Conservation (phyloP, 306 rosid genomes). For the Crataegus laevigata region DNA sequence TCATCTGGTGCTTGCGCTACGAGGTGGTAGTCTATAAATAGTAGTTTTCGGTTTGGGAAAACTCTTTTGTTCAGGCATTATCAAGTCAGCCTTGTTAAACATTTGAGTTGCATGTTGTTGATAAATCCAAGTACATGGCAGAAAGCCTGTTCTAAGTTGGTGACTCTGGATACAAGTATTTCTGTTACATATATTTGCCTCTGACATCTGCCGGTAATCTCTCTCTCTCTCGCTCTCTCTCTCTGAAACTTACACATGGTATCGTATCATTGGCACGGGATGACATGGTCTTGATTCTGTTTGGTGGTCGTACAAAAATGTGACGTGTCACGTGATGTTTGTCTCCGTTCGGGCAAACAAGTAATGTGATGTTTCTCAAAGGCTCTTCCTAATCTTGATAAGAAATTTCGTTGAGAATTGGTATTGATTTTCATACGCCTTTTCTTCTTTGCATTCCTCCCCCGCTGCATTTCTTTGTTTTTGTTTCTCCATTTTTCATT, state of each 20-base stretch:
- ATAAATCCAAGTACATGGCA: not conserved
- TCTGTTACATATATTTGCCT: not conserved
- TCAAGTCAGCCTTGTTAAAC: not conserved
- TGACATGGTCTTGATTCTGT: too few species aligned
- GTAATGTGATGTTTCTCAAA: not conserved
- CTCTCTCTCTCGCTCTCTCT: not conserved
- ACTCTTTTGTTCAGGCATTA: not conserved
- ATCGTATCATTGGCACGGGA: too few species aligned
- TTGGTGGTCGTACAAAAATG: not conserved
- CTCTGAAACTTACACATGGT: too few species aligned
- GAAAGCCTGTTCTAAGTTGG: not conserved
- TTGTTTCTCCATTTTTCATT: too few species aligned
- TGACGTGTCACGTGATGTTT: too few species aligned
- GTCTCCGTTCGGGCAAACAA: too few species aligned
- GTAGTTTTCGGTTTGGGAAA: not conserved
- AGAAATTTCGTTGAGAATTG: too few species aligned
- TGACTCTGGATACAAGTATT: not conserved
- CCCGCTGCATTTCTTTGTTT: too few species aligned
- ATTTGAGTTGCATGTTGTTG: slow-evolving; percentile 4
- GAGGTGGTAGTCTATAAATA: slow-evolving; percentile 54
- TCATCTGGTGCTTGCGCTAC: slow-evolving; percentile 88
- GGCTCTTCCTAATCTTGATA: too few species aligned
- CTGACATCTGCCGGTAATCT: too few species aligned
- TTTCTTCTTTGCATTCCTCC: too few species aligned
- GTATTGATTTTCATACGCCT: too few species aligned